Percentiles rank a stretch among this genome's conserved stretches.
Evolutionary conservation across 345 rosid species (phyloP).

Genomic region (Ceriops zippeliana): DNA sequence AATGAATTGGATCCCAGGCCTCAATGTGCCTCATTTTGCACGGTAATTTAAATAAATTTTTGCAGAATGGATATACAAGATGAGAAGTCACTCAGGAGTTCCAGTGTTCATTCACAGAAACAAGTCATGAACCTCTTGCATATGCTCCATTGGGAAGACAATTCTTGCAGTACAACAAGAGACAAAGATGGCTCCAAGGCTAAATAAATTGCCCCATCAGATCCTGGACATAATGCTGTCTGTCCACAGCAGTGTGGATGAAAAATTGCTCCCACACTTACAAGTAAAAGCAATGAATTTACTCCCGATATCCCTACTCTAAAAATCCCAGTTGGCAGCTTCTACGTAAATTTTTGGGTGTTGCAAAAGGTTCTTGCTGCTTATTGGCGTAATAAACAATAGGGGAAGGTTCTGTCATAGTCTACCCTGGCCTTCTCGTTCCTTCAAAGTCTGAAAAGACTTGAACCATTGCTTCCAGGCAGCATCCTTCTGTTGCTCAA

Average conservation of each 20-base stretch:
- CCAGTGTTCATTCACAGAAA: neutral
- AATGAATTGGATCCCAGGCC: too few relatives aligned
- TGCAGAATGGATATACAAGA: too few relatives aligned
- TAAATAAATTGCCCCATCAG: neutral
- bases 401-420: constrained; percentile 25
- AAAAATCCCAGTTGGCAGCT: constrained; percentile 8
- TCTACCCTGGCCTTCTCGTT: constrained; percentile 45
- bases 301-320: constrained; percentile 15
- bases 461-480: constrained; percentile 92
- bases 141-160: neutral
- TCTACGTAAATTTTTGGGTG: constrained; percentile 8
- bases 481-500: constrained; percentile 91
- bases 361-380: constrained; percentile 9
- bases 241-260: neutral
- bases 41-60: too few relatives aligned
- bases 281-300: constrained; percentile 13
- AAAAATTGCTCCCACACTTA: neutral
- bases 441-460: constrained; percentile 46
- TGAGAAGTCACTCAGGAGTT: too few relatives aligned
- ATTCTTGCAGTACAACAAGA: neutral
- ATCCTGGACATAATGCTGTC: neutral
- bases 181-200: neutral
- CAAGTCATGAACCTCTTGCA: neutral
- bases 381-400: constrained; percentile 2
- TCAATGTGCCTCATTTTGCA: too few relatives aligned